phyloP scores from a whole-genome alignment of 2,329 filamentous ascomycete genomes.

The Xylariaceae sp. region DNA sequence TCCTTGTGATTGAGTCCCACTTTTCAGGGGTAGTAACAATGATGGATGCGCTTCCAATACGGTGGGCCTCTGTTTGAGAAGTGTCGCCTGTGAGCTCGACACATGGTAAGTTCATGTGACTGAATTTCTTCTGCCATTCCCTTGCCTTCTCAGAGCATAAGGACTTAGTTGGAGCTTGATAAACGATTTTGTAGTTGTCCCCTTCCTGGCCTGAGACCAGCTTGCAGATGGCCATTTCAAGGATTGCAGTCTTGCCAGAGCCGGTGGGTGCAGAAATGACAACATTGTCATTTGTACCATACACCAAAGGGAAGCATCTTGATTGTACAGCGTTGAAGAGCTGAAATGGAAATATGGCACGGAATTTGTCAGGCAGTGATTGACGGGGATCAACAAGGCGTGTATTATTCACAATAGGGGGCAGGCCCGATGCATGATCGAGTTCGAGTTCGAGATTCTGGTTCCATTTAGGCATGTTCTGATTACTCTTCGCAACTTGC shows the following conservation, averaged over 20 bases:
- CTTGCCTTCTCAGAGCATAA: constrained; percentile 70
- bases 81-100: constrained; percentile 81
- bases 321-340: constrained; percentile 81
- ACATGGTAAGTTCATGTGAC: constrained; percentile 59
- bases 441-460: constrained; percentile 23
- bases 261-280: constrained; percentile 78
- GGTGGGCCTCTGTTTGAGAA: constrained; percentile 57
- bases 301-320: constrained; percentile 65
- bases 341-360: constrained; percentile 64
- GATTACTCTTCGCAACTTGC: constrained; percentile 11
- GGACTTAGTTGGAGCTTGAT: constrained; percentile 80
- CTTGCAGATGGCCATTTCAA: constrained; percentile 77
- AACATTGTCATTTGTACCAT: constrained; percentile 65
- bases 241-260: constrained; percentile 75
- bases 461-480: constrained; percentile 19
- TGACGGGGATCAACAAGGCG: constrained; percentile 39
- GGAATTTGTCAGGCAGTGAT: constrained; percentile 63
- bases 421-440: constrained; percentile 27
- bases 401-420: constrained; percentile 37
- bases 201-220: constrained; percentile 52
- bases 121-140: constrained; percentile 75
- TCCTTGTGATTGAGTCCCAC: constrained; percentile 84
- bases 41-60: constrained; percentile 69
- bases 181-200: constrained; percentile 71
- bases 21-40: constrained; percentile 88